Base-by-base conservation (phyloP, 2,329 filamentous ascomycete genomes). In the Hymenoscyphus occultus region DNA sequence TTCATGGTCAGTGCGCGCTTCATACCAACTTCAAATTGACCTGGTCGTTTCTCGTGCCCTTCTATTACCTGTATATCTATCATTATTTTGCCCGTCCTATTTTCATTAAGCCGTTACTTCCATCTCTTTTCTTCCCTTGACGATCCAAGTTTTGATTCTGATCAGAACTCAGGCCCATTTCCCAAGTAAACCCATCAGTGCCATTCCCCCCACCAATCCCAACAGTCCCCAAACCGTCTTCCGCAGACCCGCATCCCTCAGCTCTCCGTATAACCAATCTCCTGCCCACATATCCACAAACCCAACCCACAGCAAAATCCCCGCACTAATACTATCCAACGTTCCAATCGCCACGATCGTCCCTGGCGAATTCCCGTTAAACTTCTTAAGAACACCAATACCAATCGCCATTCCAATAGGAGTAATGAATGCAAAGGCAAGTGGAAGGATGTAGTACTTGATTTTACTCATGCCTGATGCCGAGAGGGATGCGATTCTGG, bases 371-470 rank as follows among this genome's bases (percentile, higher is more conserved):
- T 90, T 92, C 3, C 89, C 90, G 71, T 93, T 93, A 78, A 92
- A 93, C 9, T 80, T 75, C 45, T 87, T 78, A 35, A 93, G 77
- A 3, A 90, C 89, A 2, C 89, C 89, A 40, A 92, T 87, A 0
- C 91, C 90, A 66, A 94, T 92, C 0, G 87, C 89, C 90, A 93
- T 93, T 12, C 90, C 91, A 39, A 92, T 79, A 0, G 90, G 90
- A 0, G 90, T 93, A 63, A 91, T 86, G 32, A 92, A 78, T 0
- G 89, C 84, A 71, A 74, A 80, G 0, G 75, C 78, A 12, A 64
- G 75, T 16, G 74, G 74, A 5, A 72, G 68, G 63, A n/a, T 19
- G n/a, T 48, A 40, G 28, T 10, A 40, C 28, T 59, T 63, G 12
- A 28, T 39, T 3, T 42, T 22, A 7, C 19, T 56, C 2, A 57